Conservation (phyloP, 805 yeast genomes). For the Cyberlindnera japonica region DNA sequence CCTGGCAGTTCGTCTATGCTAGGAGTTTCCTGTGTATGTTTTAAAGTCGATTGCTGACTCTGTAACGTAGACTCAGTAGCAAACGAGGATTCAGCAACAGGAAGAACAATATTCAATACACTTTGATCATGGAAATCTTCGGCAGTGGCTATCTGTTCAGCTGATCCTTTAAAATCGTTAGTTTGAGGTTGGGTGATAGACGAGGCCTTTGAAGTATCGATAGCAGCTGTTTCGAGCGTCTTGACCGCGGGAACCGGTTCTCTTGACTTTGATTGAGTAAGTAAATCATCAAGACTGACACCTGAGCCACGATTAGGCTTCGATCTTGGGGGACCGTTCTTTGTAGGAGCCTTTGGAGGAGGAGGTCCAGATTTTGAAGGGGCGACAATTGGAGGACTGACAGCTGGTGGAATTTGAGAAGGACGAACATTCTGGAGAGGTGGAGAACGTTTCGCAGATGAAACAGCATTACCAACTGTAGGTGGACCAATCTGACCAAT, state of each 20-base stretch:
- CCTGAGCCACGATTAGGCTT: conserved; percentile 1
- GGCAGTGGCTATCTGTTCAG: too few relatives aligned
- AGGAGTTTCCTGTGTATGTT: neutral
- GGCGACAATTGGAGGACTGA: conserved; percentile 5
- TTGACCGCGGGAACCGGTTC: neutral
- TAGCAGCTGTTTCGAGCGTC: too few relatives aligned
- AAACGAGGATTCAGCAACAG: conserved; percentile 7
- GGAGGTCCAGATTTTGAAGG: conserved; percentile 1
- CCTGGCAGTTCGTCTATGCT: too few relatives aligned
- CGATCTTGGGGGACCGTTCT: neutral
- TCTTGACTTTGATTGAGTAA: neutral
- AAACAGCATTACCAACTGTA: neutral
- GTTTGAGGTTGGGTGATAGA: too few relatives aligned
- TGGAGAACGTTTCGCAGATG: neutral
- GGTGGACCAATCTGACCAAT: conserved; percentile 1
- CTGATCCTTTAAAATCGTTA: too few relatives aligned
- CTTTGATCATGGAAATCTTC: neutral
- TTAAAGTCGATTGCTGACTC: neutral
- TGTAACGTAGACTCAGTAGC: conserved; percentile 7
- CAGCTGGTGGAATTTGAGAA: conserved; percentile 1
- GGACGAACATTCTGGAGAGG: conserved; percentile 2
- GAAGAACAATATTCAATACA: neutral
- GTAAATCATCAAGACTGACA: conserved; percentile 2
- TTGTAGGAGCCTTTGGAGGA: neutral
- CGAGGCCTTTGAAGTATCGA: too few relatives aligned